phyloP scores from a whole-genome alignment of 495 filamentous ascomycete species.

The Immersiella caudata region DNA sequence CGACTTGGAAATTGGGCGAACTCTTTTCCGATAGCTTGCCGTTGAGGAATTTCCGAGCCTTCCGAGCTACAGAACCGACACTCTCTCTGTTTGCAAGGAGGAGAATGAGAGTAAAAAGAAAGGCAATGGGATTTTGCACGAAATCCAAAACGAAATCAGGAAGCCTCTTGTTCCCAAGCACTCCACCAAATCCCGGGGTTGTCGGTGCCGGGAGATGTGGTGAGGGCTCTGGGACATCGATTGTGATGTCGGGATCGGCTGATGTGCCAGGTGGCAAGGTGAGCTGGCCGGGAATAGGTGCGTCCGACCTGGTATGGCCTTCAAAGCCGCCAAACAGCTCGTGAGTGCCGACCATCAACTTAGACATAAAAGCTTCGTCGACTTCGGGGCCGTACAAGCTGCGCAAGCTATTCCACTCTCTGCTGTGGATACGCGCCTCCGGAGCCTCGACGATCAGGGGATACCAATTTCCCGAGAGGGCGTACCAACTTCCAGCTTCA shows the following conservation, averaged over 20 bases:
- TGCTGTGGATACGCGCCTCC: constrained; percentile 64
- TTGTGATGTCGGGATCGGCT: background rate
- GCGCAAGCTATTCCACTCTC: constrained; percentile 55
- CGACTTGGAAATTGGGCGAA: constrained; percentile 1
- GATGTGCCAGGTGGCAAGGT: background rate
- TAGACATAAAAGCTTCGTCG: constrained; percentile 39
- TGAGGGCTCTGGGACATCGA: background rate
- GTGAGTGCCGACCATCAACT: constrained; percentile 53
- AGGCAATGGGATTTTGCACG: constrained; percentile 50
- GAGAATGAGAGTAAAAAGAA: constrained; percentile 41
- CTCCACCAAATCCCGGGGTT: background rate
- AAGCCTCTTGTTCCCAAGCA: background rate
- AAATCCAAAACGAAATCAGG: constrained; percentile 38
- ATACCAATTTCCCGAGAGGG: constrained; percentile 84
- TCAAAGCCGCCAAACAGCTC: constrained; percentile 37
- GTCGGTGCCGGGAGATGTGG: background rate
- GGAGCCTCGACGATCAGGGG: constrained; percentile 78
- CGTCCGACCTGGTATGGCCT: background rate
- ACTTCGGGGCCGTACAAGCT: constrained; percentile 29
- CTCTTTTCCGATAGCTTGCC: constrained; percentile 14
- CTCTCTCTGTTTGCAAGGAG: constrained; percentile 10
- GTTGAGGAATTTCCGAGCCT: constrained; percentile 9
- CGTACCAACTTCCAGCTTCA: constrained; percentile 85
- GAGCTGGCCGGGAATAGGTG: background rate
- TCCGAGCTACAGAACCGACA: background rate